These are phyloP conservation scores for Nicotiana paniculata DNA, from an alignment of 257 asterid genomes.

Conservation along the genomic window DNA sequence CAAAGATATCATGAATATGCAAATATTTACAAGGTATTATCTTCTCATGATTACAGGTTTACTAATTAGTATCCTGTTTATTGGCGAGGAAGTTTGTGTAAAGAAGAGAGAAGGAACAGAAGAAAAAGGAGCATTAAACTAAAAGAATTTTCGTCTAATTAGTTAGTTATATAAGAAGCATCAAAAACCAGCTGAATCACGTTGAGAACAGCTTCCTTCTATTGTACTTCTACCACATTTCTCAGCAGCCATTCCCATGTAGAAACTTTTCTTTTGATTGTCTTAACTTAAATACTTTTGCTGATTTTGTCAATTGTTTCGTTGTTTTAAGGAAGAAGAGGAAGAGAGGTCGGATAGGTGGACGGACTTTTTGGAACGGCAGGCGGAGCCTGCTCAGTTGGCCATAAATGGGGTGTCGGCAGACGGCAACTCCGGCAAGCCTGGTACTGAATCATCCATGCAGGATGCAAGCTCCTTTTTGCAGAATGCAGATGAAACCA, in stretches of 20 bases:
- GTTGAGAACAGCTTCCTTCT: background rate
- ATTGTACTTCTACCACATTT: conserved; percentile 1
- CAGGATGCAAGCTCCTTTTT: conserved; percentile 22
- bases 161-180: background rate
- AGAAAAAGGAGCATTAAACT: background rate
- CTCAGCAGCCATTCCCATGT: background rate
- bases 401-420: conserved; percentile 29
- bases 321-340: conserved; percentile 70
- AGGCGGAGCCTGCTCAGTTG: conserved; percentile 38
- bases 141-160: background rate
- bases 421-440: conserved; percentile 11
- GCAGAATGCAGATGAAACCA: conserved; percentile 17
- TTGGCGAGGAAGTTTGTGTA: background rate
- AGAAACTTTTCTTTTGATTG: background rate
- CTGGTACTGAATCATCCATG: conserved; percentile 23
- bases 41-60: background rate
- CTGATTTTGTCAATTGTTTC: background rate
- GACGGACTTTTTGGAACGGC: conserved; percentile 65
- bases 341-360: conserved; percentile 91
- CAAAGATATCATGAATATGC: conserved; percentile 89
- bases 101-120: background rate
- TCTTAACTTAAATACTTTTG: background rate
- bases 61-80: background rate
- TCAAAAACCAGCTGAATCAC: background rate
- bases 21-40: conserved; percentile 70